Percentiles rank a stretch among this genome's conserved stretches.
These are phyloP conservation scores for Solanum dulcamara DNA, from an alignment of 257 asterid species.

Conservation along the genomic window DNA sequence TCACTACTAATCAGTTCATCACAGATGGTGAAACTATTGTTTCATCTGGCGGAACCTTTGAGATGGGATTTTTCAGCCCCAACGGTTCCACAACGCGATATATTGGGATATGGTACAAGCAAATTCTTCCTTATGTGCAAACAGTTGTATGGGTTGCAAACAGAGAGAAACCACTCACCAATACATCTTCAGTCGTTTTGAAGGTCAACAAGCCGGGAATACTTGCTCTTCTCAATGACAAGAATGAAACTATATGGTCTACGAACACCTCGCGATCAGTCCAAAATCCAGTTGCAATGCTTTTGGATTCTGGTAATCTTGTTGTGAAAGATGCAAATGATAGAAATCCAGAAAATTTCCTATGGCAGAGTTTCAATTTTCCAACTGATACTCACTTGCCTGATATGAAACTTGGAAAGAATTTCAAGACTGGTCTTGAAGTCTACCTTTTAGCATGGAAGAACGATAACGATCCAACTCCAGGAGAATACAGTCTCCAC, in stretches of 20 bases:
- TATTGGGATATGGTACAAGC: neutral
- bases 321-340: slow-evolving; percentile 23
- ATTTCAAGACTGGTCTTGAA: slow-evolving; percentile 10
- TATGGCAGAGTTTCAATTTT: slow-evolving; percentile 22
- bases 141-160: neutral
- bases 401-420: slow-evolving; percentile 19
- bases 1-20: neutral
- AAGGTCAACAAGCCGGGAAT: neutral
- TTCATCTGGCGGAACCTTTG: slow-evolving; percentile 9
- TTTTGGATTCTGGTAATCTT: slow-evolving; percentile 26
- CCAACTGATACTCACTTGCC: slow-evolving; percentile 17
- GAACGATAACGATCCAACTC: slow-evolving; percentile 21
- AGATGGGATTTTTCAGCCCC: slow-evolving; percentile 5
- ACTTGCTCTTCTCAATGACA: neutral
- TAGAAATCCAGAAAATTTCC: neutral
- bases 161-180: neutral
- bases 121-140: neutral
- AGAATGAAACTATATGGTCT: slow-evolving; percentile 9
- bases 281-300: slow-evolving; percentile 7
- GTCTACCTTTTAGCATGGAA: slow-evolving; percentile 21
- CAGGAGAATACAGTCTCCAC: slow-evolving; percentile 13
- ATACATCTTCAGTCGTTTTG: neutral
- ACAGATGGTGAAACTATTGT: slow-evolving; percentile 20
- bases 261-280: neutral
- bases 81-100: neutral